phyloP scores from a whole-genome alignment of 2,329 filamentous ascomycete species.

The Mycosphaerella sp. region DNA sequence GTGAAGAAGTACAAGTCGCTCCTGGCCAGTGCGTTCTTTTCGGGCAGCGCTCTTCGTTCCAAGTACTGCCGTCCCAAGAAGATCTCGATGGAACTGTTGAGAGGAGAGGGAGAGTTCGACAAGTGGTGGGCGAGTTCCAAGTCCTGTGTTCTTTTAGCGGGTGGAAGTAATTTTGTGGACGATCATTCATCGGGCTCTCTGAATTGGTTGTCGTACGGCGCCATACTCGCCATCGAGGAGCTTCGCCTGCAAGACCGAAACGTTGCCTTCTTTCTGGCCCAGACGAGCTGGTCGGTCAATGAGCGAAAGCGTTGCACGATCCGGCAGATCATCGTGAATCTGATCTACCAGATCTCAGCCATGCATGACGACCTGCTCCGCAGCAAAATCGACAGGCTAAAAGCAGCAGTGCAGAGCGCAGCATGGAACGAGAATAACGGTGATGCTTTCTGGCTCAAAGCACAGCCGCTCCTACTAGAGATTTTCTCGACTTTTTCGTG shows the following conservation, averaged over 20 bases:
- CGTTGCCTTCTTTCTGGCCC: background rate
- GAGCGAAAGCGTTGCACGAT: background rate
- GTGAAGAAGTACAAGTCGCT: too few species aligned
- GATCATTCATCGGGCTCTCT: too few species aligned
- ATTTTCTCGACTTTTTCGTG: background rate
- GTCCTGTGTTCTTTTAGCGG: too few species aligned
- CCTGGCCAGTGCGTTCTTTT: too few species aligned
- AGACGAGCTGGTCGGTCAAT: background rate
- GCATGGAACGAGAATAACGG: background rate
- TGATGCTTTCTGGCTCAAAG: background rate
- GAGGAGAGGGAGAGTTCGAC: too few species aligned
- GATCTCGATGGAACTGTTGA: too few species aligned
- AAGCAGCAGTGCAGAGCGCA: background rate
- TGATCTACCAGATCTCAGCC: background rate
- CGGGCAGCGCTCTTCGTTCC: too few species aligned
- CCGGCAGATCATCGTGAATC: background rate
- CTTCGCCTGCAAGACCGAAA: background rate
- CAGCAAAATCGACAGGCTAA: background rate
- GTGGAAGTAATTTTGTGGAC: too few species aligned
- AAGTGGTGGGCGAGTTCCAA: too few species aligned
- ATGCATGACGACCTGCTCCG: background rate
- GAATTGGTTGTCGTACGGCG: too few species aligned
- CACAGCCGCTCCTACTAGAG: background rate
- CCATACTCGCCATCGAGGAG: background rate
- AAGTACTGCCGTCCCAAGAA: too few species aligned